Evolutionary conservation across 73 alveolate species (phyloP), one percentile per base, ranked within the genome.

Genomic region (Symbiodinium natans): DNA sequence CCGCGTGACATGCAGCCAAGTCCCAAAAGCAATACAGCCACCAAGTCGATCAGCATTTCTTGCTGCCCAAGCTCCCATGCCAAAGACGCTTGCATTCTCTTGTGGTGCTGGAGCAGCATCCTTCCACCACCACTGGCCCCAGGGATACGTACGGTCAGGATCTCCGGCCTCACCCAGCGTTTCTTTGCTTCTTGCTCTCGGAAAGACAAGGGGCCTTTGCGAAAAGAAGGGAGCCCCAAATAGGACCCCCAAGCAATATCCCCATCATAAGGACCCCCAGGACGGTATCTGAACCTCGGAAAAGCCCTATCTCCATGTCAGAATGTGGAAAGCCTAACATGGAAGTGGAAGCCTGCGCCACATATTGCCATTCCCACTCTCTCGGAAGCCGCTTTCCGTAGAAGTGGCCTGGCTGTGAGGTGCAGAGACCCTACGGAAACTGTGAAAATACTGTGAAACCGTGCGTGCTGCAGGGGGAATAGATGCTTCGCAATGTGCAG

Each of bases 331-430:
- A 46, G 21, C 59, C 59, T 46, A 33, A 23, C 42, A n/a, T 23
- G 27, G n/a, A n/a, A 34, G 40, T 13, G 0, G 33, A 33, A 31
- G 63, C 96, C 88, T 90, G 96, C 6, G 96, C 96, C 1, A 90
- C 77, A 33, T 90, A 90, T 41, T 90, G 96, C 96, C 96, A 90
- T 41, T 90, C 96, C 96, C 96, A 90, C 21, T 90, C 96, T 27
- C 96, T 63, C n/a, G 96, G 96, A 68, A 90, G 96, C 77, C 96
- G 96, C 63, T 90, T 90, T 10, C 96, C 96, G 27, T 90, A 90
- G 54, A 68, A 85, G 25, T 39, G 17, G 52, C 95, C 95, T 88
- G 42, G 46, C 48, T 15, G 59, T 52, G 27, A 19, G 71, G 71
- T 19, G 10, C 71, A 19, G 71, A 52, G 19, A 13, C 71, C 10